Evolutionary conservation across 192 early-diverging fungal genomes (phyloP).

Genomic region (Pilaira anomala): DNA sequence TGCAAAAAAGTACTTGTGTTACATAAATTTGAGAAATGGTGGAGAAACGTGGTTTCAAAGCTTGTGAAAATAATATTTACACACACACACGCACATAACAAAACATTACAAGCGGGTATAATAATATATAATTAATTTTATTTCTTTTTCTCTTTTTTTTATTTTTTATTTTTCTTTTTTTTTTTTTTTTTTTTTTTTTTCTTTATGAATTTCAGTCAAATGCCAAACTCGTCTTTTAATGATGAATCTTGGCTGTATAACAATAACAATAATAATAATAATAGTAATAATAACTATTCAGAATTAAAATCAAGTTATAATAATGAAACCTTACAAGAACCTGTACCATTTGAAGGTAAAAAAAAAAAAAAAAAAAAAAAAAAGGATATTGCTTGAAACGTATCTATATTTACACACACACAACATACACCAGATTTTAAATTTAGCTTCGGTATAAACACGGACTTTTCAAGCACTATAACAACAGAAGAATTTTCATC

Average conservation of each 20-base stretch:
- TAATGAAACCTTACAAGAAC: slow-evolving; percentile 16
- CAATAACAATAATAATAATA: no score
- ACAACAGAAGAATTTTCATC: slow-evolving; percentile 16
- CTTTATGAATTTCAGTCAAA: neutral
- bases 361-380: no score
- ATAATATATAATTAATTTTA: neutral
- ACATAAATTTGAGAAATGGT: slow-evolving; percentile 4
- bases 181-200: neutral
- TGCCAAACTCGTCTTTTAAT: neutral
- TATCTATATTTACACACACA: no score
- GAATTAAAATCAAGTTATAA: neutral
- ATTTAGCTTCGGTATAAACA: slow-evolving; percentile 36
- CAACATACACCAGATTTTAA: no score
- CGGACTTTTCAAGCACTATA: slow-evolving; percentile 27
- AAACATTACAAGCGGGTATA: no score
- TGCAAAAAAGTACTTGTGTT: neutral
- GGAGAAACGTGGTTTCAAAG: slow-evolving; percentile 10
- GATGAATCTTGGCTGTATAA: slow-evolving; percentile 5
- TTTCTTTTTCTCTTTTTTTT: neutral
- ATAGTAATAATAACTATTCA: neutral
- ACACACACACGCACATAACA: no score
- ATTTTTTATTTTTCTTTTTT: neutral
- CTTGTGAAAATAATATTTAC: slow-evolving; percentile 1
- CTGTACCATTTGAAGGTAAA: slow-evolving; percentile 33
- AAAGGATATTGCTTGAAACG: no score